Evolutionary conservation across 768 basidiomycete species (phyloP), one percentile per base, ranked within the genome.

Genomic region (Kwoniella heveanensis): DNA sequence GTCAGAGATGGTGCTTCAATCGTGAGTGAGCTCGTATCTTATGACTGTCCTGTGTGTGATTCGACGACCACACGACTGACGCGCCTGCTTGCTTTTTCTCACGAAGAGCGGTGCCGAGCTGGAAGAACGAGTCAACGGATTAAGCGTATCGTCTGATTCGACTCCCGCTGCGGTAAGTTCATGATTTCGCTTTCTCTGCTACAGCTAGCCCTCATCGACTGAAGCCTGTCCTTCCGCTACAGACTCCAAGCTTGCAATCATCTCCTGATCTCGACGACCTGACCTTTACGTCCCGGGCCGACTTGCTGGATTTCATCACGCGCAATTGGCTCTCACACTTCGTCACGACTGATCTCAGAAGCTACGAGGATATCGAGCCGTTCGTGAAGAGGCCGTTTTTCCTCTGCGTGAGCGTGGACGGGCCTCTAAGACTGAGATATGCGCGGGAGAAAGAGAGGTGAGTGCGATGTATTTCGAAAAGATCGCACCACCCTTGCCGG

Each of bases 361-460:
- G 85, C 1, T 81, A 81, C 27, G 80, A 83, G 2, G 80, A 86
- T 17, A 82, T 98, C 36, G 85, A 85, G 63, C 80, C 83, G 53
- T 97, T 96, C 74, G 77, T 86, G 36, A 92, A 88, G 73, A 83
- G 96, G 19, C 96, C 96, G 0, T 98, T 92, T 78, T 92, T 96
- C 78, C 82, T 97, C 77, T 84, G 98, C 24, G 81, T 96, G 49
- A 85, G 82, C 51, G 84, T 92, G 29, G 92, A 97, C 66, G 95
- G 91, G 0, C 93, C 93, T 0, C 73, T 94, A 30, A 79, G 86
- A 47, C 82, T 85, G 48, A 84, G 95, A 46, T 96, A 85, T 79
- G 74, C 78, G 60, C 85, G 92, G 27, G 84, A 84, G 46, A 81
- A 65, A 82, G 82, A 85, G 86, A 71, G 70, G 83, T 79, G 55